Conservation (phyloP, 2,329 filamentous ascomycete genomes). For the Penicillium psychrosexuale region DNA sequence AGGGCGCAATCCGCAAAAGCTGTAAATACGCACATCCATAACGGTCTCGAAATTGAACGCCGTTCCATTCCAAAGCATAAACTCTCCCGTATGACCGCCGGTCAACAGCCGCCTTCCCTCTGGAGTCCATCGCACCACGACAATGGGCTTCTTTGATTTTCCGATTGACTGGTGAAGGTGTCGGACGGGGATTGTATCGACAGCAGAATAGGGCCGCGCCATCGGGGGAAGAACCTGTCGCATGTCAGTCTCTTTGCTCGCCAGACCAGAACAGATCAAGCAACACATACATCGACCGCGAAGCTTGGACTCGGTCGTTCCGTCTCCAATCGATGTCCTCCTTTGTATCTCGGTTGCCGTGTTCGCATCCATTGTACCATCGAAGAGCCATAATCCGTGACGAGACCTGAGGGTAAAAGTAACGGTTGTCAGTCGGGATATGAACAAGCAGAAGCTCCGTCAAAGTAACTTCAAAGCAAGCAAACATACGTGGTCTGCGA, state of each 20-base stretch:
- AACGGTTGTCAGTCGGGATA: constrained; percentile 15
- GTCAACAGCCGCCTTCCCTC: constrained; percentile 89
- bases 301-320: constrained; percentile 88
- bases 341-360: constrained; percentile 71
- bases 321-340: constrained; percentile 66
- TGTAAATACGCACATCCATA: constrained; percentile 63
- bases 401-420: constrained; percentile 60
- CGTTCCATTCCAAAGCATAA: constrained; percentile 97
- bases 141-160: constrained; percentile 96
- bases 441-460: background rate
- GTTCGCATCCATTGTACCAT: constrained; percentile 89
- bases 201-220: constrained; percentile 69
- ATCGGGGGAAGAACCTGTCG: constrained; percentile 78
- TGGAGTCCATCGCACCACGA: constrained; percentile 95
- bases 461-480: background rate
- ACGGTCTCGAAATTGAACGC: constrained; percentile 99
- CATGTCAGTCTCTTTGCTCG: constrained; percentile 10
- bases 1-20: background rate
- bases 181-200: constrained; percentile 87
- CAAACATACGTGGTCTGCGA: constrained; percentile 40
- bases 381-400: constrained; percentile 89
- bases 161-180: constrained; percentile 97
- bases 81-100: constrained; percentile 93
- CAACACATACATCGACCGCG: constrained; percentile 69
- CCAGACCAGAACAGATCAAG: background rate